These are phyloP conservation scores for Colletotrichum tofieldiae DNA, from an alignment of 2,329 filamentous ascomycete species.

Conservation along the genomic window DNA sequence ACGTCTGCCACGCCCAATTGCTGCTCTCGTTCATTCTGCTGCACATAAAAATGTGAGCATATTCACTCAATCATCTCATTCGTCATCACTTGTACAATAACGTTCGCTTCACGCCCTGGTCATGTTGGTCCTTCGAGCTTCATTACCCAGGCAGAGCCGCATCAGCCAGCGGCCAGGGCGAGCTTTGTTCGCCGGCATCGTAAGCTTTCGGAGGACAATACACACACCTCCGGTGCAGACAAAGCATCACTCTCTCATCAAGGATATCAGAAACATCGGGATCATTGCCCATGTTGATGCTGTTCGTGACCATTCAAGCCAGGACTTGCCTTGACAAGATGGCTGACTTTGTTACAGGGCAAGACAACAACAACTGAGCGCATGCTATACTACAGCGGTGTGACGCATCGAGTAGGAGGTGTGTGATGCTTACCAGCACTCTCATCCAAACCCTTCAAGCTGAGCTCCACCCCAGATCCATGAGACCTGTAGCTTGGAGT, in stretches of 20 bases:
- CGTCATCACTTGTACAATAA: conserved; percentile 2
- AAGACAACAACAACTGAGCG: conserved; percentile 99
- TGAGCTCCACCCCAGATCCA: neutral
- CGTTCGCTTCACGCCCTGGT: conserved; percentile 8
- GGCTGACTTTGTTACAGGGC: conserved; percentile 64
- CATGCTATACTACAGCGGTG: conserved; percentile 97
- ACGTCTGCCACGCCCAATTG: neutral
- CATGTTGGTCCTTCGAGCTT: conserved; percentile 37
- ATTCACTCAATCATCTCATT: neutral
- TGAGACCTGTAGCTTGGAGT: neutral
- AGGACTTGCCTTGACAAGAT: conserved; percentile 25
- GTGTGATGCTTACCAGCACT: conserved; percentile 46
- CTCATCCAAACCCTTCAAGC: neutral
- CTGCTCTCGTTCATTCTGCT: neutral
- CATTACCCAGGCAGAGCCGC: conserved; percentile 20
- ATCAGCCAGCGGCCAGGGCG: conserved; percentile 19
- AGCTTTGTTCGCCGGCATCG: conserved; percentile 25
- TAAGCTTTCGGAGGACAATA: conserved; percentile 33
- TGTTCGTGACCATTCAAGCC: conserved; percentile 56
- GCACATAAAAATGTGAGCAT: conserved; percentile 26
- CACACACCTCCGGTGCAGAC: conserved; percentile 30
- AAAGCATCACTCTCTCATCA: conserved; percentile 59
- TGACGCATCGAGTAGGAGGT: conserved; percentile 87
- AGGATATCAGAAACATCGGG: conserved; percentile 91
- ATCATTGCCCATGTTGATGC: conserved; percentile 99